Evolutionary conservation across 2,329 filamentous ascomycete genomes (phyloP), one percentile per base, ranked within the genome.

Genomic region (Monilinia vaccinii-corymbosi): DNA sequence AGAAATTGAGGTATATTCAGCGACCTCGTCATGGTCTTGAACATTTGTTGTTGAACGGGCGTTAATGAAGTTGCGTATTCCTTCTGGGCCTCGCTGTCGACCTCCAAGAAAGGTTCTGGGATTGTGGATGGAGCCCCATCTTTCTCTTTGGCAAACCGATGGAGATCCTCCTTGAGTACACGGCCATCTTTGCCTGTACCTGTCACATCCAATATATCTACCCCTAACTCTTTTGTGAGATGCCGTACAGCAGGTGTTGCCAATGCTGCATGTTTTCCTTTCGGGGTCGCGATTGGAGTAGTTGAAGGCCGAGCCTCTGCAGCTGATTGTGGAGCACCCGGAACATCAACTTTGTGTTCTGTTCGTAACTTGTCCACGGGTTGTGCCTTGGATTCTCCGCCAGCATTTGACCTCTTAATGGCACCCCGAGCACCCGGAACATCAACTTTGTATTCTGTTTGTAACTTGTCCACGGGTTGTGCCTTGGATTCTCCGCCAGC

Each of bases 21-120:
- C 2, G 93, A 97, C 61, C 85, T 85, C 16, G 93, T 97, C 94
- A 99, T 99, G 62, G 86, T 82, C 77, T 95, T 97, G 84, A 96
- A 97, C 94, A 99, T 99, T 71, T 91, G 88, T 42, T 83, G 80
- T 75, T 97, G 93, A 16, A 89, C 88, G 42, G 86, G 86, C 14
- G 89, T 89, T 63, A 99, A 78, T 60, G 82, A 77, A 36, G 87
- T 79, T 2, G 79, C 74, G 10, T 85, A 88, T 74, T 97, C 94
- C 58, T 76, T 77, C 72, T 89, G 87, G 49, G 72, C 64, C 10
- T 75, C 68, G 25, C 28, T 64, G 2, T 53, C 42, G 49, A 56
- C 31, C 36, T 59, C 58, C 18, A 67, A 59, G 7, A 62, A 44
- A 10, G 65, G 40, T 34, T 64, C 62, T 21, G 50, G 67, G 38